Evolutionary conservation across 2,329 filamentous ascomycete species (phyloP).

Genomic region (Parafenestella ontariensis): DNA sequence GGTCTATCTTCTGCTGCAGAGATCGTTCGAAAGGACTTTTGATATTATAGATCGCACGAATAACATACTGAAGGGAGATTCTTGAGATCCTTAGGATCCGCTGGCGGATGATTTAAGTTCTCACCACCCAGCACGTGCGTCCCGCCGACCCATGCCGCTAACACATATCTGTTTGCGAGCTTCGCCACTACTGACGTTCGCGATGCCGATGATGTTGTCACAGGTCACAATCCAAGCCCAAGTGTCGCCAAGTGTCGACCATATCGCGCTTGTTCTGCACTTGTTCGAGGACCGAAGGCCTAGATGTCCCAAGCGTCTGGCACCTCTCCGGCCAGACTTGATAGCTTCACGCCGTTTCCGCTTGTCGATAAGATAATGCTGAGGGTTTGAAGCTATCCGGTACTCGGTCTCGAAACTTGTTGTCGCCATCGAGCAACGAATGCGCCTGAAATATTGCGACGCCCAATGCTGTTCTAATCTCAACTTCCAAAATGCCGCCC

Average conservation of each 20-base stretch:
- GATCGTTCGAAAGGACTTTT: not conserved
- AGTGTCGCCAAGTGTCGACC: slow-evolving; percentile 1
- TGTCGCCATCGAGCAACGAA: not conserved
- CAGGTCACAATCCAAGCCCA: slow-evolving; percentile 3
- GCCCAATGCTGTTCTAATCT: slow-evolving; percentile 7
- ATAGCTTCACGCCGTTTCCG: not conserved
- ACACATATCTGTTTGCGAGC: slow-evolving; percentile 12
- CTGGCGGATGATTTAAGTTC: not conserved
- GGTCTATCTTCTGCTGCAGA: not conserved
- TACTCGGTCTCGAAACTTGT: not conserved
- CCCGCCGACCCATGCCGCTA: slow-evolving; percentile 8
- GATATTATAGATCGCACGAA: slow-evolving; percentile 17
- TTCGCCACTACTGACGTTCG: slow-evolving; percentile 3
- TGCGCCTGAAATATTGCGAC: not conserved
- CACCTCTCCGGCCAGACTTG: not conserved
- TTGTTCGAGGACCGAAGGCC: slow-evolving; percentile 3
- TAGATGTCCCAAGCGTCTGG: not conserved
- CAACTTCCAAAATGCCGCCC: slow-evolving; percentile 20
- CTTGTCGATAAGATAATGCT: not conserved
- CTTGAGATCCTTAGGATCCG: not conserved
- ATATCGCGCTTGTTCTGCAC: not conserved
- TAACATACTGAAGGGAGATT: slow-evolving; percentile 8
- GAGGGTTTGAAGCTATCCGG: not conserved
- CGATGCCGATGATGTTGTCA: slow-evolving; percentile 6
- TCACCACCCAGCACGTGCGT: slow-evolving; percentile 10